Base-by-base conservation (phyloP, 441 rosid genomes). In the Populus hybrid region DNA sequence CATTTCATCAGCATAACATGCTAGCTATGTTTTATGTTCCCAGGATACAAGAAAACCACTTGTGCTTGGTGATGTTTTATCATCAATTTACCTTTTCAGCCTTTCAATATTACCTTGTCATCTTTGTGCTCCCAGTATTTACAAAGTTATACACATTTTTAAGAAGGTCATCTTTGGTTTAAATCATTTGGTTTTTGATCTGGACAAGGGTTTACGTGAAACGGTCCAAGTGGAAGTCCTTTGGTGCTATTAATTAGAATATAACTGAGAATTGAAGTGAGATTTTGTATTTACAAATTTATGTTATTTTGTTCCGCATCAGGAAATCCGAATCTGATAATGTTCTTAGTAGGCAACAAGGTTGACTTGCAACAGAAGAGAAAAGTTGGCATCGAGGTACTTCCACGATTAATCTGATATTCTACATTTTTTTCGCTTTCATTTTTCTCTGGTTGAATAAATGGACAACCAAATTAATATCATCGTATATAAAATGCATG, bases 331-430 rank as follows among this genome's bases (percentile, higher is more conserved):
- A 90, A 88, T 83, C 72, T 92, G 82, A 82, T 88, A 68, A 86
- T 84, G 84, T 90, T 89, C 88, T 80, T 92, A 84, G 97, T 85
- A 61, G 97, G 87, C 11, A 92, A 90, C 91, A 92, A 92, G 85
- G 92, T 74, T 59, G 97, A 92, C 83, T 77, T 92, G 87, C 86
- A 82, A 85, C 90, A 83, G 26, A 92, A 82, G 86, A 84, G 94
- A 82, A 74, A 82, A 82, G 94, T 92, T 61, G 80, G 81, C 53
- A 81, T 0, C 71, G 92, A 90, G 97, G 97, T 89, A 84, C 21
- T 45, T 70, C 61, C 28, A 71, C 6, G 56, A 45, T 45, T 12
- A 50, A 75, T 77, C 71, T 64, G 36, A 73, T 68, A 23, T 3
- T 68, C 24, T 74, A 40, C 29, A 11, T 11, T 18, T 38, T 20